phyloP scores from a whole-genome alignment of 2,329 filamentous ascomycete species.

The Thielaviopsis punctulata region DNA sequence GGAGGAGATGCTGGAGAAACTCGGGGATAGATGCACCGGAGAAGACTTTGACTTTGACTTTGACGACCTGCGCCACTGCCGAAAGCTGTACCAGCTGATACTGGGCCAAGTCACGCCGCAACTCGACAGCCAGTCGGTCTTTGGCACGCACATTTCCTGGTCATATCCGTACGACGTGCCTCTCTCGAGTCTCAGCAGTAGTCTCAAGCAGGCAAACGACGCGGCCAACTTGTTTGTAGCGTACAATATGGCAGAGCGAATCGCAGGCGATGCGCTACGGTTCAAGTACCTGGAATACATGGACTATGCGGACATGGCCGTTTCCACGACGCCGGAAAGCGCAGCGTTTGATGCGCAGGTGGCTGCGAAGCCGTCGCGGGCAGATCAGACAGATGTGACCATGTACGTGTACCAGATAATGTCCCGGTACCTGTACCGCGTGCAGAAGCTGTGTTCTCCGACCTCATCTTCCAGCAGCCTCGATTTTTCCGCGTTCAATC shows the following conservation, averaged over 20 bases:
- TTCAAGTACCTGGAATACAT: neutral
- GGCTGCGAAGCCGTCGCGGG: neutral
- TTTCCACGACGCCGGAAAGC: neutral
- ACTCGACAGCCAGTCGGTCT: neutral
- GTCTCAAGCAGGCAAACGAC: neutral
- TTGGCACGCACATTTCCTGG: neutral
- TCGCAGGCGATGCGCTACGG: neutral
- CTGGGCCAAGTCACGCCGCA: neutral
- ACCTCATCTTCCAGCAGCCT: no score
- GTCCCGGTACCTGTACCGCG: neutral
- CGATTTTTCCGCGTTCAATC: no score
- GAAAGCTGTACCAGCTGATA: neutral
- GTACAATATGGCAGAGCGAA: neutral
- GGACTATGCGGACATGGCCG: neutral
- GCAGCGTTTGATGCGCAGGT: neutral
- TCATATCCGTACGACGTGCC: neutral
- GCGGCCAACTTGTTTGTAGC: neutral
- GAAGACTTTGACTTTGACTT: neutral
- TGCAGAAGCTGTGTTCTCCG: neutral
- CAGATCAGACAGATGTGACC: neutral
- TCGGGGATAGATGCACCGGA: neutral
- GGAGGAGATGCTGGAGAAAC: neutral
- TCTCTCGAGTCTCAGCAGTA: neutral
- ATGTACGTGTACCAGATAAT: neutral
- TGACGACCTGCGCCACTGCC: neutral